A percentile compares a stretch with the other conserved stretches of the same genome.
Evolutionary conservation across 1,284 basidiomycete species (phyloP).

Genomic region (Farysia itapuensis): DNA sequence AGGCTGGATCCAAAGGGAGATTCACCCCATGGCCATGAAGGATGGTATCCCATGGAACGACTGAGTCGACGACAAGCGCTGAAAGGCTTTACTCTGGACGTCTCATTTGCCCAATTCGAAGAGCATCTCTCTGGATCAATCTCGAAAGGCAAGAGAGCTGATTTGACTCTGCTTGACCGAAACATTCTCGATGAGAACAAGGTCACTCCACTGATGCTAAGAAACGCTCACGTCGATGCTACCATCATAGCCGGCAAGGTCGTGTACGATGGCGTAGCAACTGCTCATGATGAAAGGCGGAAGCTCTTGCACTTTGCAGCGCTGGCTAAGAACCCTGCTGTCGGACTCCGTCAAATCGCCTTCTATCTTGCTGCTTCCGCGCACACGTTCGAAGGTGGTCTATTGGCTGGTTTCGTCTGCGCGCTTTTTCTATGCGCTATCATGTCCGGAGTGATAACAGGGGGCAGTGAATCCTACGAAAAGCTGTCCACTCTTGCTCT

Average conservation of each 20-base stretch:
- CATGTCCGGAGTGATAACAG: background rate
- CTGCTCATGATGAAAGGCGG: background rate
- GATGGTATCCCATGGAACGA: slow-evolving; percentile 68
- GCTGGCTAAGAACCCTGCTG: background rate
- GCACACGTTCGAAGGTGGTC: background rate
- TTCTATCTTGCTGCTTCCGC: background rate
- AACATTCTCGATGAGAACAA: slow-evolving; percentile 69
- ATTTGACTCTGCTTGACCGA: slow-evolving; percentile 77
- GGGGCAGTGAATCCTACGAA: slow-evolving; percentile 14
- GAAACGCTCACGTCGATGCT: slow-evolving; percentile 71
- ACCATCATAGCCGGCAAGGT: slow-evolving; percentile 78
- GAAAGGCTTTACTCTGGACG: slow-evolving; percentile 77
- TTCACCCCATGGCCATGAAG: slow-evolving; percentile 76
- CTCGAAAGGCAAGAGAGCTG: slow-evolving; percentile 74
- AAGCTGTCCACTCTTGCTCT: slow-evolving; percentile 23
- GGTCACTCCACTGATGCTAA: slow-evolving; percentile 68
- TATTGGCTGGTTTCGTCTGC: background rate
- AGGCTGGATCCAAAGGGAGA: slow-evolving; percentile 70
- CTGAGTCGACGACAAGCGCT: slow-evolving; percentile 72
- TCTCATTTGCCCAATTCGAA: slow-evolving; percentile 81
- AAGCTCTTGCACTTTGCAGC: background rate
- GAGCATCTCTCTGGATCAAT: slow-evolving; percentile 70
- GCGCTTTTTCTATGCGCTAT: background rate
- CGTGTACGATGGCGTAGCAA: slow-evolving; percentile 65
- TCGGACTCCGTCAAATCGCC: background rate